These are phyloP conservation scores for Cladosporium sp. DNA, from an alignment of 2,329 filamentous ascomycete genomes.

Conservation along the genomic window DNA sequence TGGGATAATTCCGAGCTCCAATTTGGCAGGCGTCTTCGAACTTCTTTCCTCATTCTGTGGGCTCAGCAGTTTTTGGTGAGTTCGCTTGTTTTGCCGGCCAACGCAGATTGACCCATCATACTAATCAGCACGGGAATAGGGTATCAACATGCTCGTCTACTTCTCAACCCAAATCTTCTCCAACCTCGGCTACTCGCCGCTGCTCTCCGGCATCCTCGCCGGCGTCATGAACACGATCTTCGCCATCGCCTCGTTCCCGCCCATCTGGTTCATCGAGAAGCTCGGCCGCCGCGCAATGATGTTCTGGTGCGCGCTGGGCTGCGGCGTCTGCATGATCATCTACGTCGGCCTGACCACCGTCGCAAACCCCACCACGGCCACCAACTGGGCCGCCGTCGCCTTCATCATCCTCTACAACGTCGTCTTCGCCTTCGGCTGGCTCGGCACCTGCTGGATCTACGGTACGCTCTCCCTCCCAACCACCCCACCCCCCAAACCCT, in stretches of 20 bases:
- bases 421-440: constrained; percentile 28
- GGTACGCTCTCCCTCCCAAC: constrained; percentile 6
- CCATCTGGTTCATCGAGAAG: constrained; percentile 28
- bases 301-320: constrained; percentile 25
- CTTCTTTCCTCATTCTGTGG: constrained; percentile 32
- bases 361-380: constrained; percentile 13
- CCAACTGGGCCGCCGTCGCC: constrained; percentile 25
- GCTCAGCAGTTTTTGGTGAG: constrained; percentile 22
- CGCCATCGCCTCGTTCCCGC: constrained; percentile 23
- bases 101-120: background rate
- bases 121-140: background rate
- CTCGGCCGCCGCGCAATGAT: constrained; percentile 27
- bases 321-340: constrained; percentile 23
- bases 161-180: constrained; percentile 29
- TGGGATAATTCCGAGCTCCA: constrained; percentile 34
- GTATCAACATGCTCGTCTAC: constrained; percentile 18
- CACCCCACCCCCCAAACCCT: too few species aligned
- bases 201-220: constrained; percentile 23
- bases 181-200: constrained; percentile 23
- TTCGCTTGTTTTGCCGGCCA: background rate
- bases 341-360: constrained; percentile 24
- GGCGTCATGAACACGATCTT: constrained; percentile 26
- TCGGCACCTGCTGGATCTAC: constrained; percentile 32
- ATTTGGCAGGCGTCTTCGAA: constrained; percentile 33
- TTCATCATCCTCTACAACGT: constrained; percentile 26